Percentiles rank a stretch among this genome's conserved stretches.
Evolutionary conservation across 306 rosid species (phyloP).

Genomic region (Rosa multiflora): DNA sequence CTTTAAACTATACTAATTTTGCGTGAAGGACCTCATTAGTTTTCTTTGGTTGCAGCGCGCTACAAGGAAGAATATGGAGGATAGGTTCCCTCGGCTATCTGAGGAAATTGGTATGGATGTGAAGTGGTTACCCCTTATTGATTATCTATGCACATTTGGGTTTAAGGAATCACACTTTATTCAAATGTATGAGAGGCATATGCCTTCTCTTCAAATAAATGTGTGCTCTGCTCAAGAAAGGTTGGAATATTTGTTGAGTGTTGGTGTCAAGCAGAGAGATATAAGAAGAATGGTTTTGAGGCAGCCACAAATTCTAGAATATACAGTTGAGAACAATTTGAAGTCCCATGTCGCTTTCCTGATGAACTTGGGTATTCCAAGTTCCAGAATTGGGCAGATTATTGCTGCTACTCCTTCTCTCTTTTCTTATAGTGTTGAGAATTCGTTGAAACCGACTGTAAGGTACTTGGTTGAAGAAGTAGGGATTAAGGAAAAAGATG

Average conservation of each 20-base stretch:
- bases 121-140: constrained; percentile 91
- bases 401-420: constrained; percentile 77
- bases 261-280: constrained; percentile 89
- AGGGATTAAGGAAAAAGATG: constrained; percentile 86
- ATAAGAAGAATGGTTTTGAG: constrained; percentile 77
- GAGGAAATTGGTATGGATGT: constrained; percentile 71
- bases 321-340: constrained; percentile 82
- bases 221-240: constrained; percentile 81
- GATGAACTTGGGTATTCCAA: constrained; percentile 70
- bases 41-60: constrained; percentile 43
- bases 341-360: constrained; percentile 85
- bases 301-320: constrained; percentile 88
- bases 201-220: constrained; percentile 87
- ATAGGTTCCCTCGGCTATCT: constrained; percentile 61
- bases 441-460: constrained; percentile 83
- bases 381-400: constrained; percentile 83
- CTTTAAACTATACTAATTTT: constrained; percentile 22
- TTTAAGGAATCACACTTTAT: constrained; percentile 88
- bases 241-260: constrained; percentile 80
- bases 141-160: constrained; percentile 83
- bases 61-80: constrained; percentile 45
- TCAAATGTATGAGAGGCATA: constrained; percentile 91
- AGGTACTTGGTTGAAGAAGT: constrained; percentile 92
- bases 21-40: constrained; percentile 4
- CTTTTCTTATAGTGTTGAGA: constrained; percentile 88